A percentile compares a stretch with the other conserved stretches of the same genome.
phyloP scores from a whole-genome alignment of 2,329 filamentous ascomycete genomes.

The Corinectria fuckeliana region DNA sequence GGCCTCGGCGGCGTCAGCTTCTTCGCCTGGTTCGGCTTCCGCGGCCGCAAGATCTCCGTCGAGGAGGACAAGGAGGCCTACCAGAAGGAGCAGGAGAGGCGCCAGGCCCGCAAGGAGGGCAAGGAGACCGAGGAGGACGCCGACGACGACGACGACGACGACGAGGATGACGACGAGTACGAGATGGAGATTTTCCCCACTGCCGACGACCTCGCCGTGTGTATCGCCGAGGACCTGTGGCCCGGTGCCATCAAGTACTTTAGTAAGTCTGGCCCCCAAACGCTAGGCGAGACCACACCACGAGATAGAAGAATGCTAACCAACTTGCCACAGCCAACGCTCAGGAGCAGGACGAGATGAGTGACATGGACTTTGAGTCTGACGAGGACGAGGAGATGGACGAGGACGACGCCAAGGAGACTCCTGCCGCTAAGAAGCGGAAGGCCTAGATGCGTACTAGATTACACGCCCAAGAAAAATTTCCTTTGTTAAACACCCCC shows the following conservation, averaged over 20 bases:
- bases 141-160: slow-evolving; percentile 64
- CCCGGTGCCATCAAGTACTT: slow-evolving; percentile 90
- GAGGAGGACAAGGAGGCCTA: slow-evolving; percentile 72
- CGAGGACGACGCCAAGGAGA: slow-evolving; percentile 56
- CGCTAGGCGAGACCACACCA: background rate
- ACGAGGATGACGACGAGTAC: slow-evolving; percentile 67
- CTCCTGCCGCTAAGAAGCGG: slow-evolving; percentile 51
- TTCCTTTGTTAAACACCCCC: slow-evolving; percentile 24
- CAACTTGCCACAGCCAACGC: slow-evolving; percentile 49
- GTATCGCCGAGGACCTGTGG: slow-evolving; percentile 87
- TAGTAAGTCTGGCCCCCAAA: slow-evolving; percentile 63
- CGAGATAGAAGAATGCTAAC: slow-evolving; percentile 43
- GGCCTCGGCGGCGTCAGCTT: slow-evolving; percentile 75
- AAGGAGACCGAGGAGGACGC: slow-evolving; percentile 54
- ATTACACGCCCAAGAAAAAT: slow-evolving; percentile 7
- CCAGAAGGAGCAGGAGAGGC: slow-evolving; percentile 66
- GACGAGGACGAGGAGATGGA: slow-evolving; percentile 41
- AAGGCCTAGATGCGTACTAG: slow-evolving; percentile 43
- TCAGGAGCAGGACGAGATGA: slow-evolving; percentile 70
- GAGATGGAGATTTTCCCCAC: slow-evolving; percentile 86
- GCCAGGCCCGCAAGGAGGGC: slow-evolving; percentile 55
- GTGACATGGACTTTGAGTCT: slow-evolving; percentile 73
- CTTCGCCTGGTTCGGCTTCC: slow-evolving; percentile 89
- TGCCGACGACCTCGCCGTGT: slow-evolving; percentile 81
- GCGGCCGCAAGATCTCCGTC: slow-evolving; percentile 70